A percentile compares a stretch with the other conserved stretches of the same genome.
phyloP scores from a whole-genome alignment of 2,329 filamentous ascomycete genomes.

The Fusarium sambucinum region DNA sequence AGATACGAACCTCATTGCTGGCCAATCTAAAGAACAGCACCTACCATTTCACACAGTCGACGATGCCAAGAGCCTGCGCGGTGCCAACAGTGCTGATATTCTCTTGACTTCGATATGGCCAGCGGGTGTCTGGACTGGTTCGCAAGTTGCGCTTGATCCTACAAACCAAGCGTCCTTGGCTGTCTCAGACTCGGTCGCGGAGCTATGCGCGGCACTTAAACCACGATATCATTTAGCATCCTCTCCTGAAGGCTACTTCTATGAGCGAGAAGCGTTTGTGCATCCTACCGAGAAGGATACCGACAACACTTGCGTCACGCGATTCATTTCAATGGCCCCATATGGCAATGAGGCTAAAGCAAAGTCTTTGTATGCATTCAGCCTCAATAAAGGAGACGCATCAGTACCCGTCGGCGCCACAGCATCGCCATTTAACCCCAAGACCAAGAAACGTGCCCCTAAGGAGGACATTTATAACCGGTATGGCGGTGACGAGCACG shows the following conservation, averaged over 20 bases:
- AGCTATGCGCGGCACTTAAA: constrained; percentile 81
- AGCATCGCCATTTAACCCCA: constrained; percentile 74
- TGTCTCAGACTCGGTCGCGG: constrained; percentile 76
- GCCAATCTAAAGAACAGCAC: constrained; percentile 77
- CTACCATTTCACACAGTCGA: constrained; percentile 81
- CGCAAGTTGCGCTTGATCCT: constrained; percentile 70
- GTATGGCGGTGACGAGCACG: constrained; percentile 62
- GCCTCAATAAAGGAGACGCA: constrained; percentile 73
- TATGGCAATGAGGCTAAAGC: constrained; percentile 81
- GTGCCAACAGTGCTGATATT: constrained; percentile 85
- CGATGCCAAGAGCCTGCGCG: constrained; percentile 80
- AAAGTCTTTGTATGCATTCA: constrained; percentile 85
- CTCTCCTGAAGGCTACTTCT: constrained; percentile 76
- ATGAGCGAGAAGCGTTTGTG: constrained; percentile 93
- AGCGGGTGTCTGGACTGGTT: constrained; percentile 74
- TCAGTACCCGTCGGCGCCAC: constrained; percentile 79
- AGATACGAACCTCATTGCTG: constrained; percentile 70
- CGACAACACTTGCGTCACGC: constrained; percentile 74
- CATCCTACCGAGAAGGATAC: constrained; percentile 65
- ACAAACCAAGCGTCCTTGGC: constrained; percentile 64
- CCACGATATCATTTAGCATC: constrained; percentile 92
- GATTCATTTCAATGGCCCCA: constrained; percentile 89
- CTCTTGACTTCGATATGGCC: constrained; percentile 92
- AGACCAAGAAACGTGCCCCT: constrained; percentile 69
- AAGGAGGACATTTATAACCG: constrained; percentile 64